Percentiles rank a stretch among this genome's conserved stretches.
Evolutionary conservation across 106 monocot species (phyloP).

Genomic region (Acorus gramineus): DNA sequence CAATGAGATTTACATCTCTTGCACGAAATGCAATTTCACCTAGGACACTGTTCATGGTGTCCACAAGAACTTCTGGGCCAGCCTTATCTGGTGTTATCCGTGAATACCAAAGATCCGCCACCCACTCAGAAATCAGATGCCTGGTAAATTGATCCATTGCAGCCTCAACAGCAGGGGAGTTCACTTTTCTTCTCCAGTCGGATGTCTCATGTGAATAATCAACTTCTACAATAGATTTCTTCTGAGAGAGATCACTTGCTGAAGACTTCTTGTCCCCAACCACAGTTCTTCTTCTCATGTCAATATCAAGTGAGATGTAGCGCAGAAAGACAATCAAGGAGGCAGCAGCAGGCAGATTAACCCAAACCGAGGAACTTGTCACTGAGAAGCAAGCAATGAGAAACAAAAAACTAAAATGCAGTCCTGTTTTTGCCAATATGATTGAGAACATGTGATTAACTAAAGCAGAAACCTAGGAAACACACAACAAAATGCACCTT

Average conservation of each 20-base stretch:
- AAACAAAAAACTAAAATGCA: no score
- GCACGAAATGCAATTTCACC: constrained; percentile 86
- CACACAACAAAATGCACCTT: no score
- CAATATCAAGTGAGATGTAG: constrained; percentile 72
- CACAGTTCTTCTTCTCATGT: constrained; percentile 39
- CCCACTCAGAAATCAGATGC: constrained; percentile 88
- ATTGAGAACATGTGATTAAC: no score
- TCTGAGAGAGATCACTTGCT: constrained; percentile 17
- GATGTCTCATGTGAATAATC: constrained; percentile 27
- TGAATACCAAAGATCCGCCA: constrained; percentile 95
- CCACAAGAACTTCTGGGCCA: constrained; percentile 81
- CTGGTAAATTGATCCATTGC: constrained; percentile 91
- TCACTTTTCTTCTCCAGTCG: constrained; percentile 85
- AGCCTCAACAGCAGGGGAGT: constrained; percentile 71
- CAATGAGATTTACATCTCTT: constrained; percentile 86
- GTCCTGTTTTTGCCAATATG: no score
- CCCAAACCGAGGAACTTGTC: constrained; percentile 92
- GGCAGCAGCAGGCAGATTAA: constrained; percentile 80
- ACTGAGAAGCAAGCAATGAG: constrained; percentile 32
- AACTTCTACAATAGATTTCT: constrained; percentile 23
- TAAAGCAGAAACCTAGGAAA: no score
- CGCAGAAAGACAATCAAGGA: constrained; percentile 60
- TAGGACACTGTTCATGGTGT: constrained; percentile 62
- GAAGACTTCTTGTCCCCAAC: constrained; percentile 1
- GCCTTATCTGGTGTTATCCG: constrained; percentile 85